Conservation (phyloP, 164 flowering plant species). For the Berberis thunbergii region DNA sequence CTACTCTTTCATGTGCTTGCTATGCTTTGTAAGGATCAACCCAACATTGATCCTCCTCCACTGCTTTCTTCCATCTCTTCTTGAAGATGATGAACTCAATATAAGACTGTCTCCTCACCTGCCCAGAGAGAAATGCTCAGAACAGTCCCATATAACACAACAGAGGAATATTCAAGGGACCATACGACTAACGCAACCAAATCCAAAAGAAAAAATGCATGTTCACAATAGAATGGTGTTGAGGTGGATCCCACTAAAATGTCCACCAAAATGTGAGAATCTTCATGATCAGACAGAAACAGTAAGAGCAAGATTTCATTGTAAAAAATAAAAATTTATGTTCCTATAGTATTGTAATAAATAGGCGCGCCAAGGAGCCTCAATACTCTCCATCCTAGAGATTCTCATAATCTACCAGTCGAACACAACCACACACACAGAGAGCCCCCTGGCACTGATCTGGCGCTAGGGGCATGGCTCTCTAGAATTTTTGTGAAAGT, state of each 20-base stretch:
- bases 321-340: too few relatives aligned
- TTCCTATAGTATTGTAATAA: neutral
- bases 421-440: too few relatives aligned
- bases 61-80: conserved; percentile 67
- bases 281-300: neutral
- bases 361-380: too few relatives aligned
- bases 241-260: neutral
- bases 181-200: neutral
- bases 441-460: too few relatives aligned
- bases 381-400: too few relatives aligned
- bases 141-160: neutral
- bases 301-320: neutral
- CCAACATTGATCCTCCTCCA: conserved; percentile 70
- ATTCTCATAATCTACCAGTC: too few relatives aligned
- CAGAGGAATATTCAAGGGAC: neutral
- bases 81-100: conserved; percentile 57
- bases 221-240: neutral
- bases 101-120: conserved; percentile 75
- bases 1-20: conserved; percentile 9
- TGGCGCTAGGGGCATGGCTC: too few relatives aligned
- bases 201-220: neutral
- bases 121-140: conserved; percentile 1
- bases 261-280: too few relatives aligned
- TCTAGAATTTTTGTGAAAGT: too few relatives aligned
- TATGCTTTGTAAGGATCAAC: conserved; percentile 44